A percentile compares a stretch with the other conserved stretches of the same genome.
These are phyloP conservation scores for Debaryomyces coudertii DNA, from an alignment of 1,139 yeast genomes.

Conservation along the genomic window DNA sequence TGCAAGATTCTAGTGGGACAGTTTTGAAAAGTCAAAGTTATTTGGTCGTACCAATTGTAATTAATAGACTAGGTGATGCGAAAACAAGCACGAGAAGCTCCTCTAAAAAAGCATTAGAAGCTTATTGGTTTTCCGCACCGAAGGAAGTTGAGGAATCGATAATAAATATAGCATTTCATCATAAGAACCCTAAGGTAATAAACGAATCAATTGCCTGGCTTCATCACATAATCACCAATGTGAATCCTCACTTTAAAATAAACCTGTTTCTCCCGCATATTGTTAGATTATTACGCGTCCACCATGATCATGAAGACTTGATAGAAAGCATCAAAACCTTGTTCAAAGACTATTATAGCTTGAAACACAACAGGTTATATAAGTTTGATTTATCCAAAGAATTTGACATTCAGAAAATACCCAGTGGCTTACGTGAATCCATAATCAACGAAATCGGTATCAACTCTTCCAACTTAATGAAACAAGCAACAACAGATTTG, in stretches of 20 bases:
- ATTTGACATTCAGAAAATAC: constrained; percentile 44
- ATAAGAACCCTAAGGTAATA: constrained; percentile 42
- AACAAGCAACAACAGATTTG: background rate
- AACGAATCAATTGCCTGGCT: constrained; percentile 45
- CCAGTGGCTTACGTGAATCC: constrained; percentile 26
- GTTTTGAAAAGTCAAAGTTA: constrained; percentile 53
- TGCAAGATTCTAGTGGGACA: constrained; percentile 59
- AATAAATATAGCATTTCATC: constrained; percentile 54
- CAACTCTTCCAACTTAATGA: background rate
- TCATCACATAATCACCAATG: constrained; percentile 30
- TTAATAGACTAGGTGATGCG: constrained; percentile 55
- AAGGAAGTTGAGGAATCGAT: constrained; percentile 54
- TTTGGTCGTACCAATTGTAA: constrained; percentile 58
- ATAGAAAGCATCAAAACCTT: constrained; percentile 23
- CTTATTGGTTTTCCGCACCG: constrained; percentile 69
- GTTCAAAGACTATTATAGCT: constrained; percentile 31
- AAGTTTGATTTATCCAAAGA: constrained; percentile 54
- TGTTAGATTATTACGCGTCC: constrained; percentile 20
- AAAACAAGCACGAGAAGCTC: constrained; percentile 47
- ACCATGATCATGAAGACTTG: constrained; percentile 17
- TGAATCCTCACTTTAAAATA: constrained; percentile 39
- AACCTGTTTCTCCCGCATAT: constrained; percentile 31
- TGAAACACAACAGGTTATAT: constrained; percentile 30
- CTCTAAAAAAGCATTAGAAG: constrained; percentile 62
- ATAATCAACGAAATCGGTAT: constrained; percentile 36